A percentile compares a stretch with the other conserved stretches of the same genome.
Conservation (phyloP, 805 yeast genomes). For the Candida sakaeoensis region DNA sequence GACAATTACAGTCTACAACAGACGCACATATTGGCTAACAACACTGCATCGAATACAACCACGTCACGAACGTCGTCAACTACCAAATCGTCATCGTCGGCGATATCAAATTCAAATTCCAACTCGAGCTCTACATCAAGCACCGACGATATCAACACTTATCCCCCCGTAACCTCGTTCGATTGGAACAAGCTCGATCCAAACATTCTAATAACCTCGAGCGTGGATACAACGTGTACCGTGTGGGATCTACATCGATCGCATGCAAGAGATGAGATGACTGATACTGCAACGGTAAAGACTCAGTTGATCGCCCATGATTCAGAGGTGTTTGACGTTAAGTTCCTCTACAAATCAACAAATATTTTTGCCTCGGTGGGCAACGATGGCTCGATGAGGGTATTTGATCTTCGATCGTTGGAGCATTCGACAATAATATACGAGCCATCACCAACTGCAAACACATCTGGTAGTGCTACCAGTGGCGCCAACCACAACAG, state of each 20-base stretch:
- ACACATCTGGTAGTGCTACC: no score
- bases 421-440: conserved; percentile 95
- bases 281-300: conserved; percentile 62
- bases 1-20: conserved; percentile 35
- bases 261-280: conserved; percentile 9
- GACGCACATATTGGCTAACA: conserved; percentile 40
- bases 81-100: conserved; percentile 7
- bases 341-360: conserved; percentile 69
- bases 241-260: conserved; percentile 75
- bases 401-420: conserved; percentile 82
- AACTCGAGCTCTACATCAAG: conserved; percentile 6
- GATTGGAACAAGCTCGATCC: conserved; percentile 85
- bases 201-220: conserved; percentile 70
- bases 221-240: conserved; percentile 95
- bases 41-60: conserved; percentile 18
- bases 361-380: conserved; percentile 89
- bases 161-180: conserved; percentile 90
- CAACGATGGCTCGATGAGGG: conserved; percentile 90
- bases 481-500: no score
- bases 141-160: conserved; percentile 40
- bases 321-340: conserved; percentile 89
- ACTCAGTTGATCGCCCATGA: conserved; percentile 97
- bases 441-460: conserved; percentile 52
- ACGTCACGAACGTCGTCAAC: conserved; percentile 6
- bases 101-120: conserved; percentile 1